phyloP scores from a whole-genome alignment of 1,284 basidiomycete species.

The Cutaneotrichosporon curvatum region DNA sequence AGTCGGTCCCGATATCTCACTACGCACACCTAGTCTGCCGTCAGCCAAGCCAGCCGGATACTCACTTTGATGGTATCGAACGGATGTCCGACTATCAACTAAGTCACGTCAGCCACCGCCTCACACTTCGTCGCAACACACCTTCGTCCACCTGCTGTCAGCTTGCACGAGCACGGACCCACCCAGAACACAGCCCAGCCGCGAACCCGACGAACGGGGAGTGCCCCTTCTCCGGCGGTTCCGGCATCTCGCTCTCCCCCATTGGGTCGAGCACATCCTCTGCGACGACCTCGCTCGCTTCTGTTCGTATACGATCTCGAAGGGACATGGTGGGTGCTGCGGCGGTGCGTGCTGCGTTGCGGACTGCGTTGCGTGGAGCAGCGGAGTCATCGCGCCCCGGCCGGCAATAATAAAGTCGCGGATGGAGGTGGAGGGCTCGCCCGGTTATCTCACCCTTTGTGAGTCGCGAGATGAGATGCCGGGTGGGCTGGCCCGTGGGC shows the following conservation, averaged over 20 bases:
- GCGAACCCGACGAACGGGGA: slow-evolving; percentile 41
- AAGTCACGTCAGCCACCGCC: neutral
- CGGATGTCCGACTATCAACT: slow-evolving; percentile 38
- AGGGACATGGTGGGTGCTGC: neutral
- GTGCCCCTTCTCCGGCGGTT: slow-evolving; percentile 20
- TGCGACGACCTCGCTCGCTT: slow-evolving; percentile 2
- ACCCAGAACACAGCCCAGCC: slow-evolving; percentile 42
- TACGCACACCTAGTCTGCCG: slow-evolving; percentile 30
- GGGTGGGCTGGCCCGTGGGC: too few relatives aligned
- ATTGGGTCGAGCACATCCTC: slow-evolving; percentile 15
- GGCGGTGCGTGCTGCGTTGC: neutral
- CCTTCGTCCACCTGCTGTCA: slow-evolving; percentile 29
- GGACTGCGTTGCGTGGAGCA: neutral
- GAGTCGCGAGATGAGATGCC: too few relatives aligned
- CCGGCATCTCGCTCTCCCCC: slow-evolving; percentile 13
- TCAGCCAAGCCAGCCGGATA: slow-evolving; percentile 2
- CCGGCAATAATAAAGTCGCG: too few relatives aligned
- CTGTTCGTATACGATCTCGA: neutral
- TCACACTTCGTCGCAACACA: neutral
- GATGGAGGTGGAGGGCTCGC: too few relatives aligned
- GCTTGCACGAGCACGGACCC: slow-evolving; percentile 6
- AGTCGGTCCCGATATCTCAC: neutral
- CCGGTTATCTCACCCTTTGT: neutral
- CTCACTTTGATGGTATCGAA: slow-evolving; percentile 44
- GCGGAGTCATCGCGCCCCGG: too few relatives aligned